Percentiles rank a stretch among this genome's conserved stretches.
These are phyloP conservation scores for Cladobotryum mycophilum DNA, from an alignment of 2,329 filamentous ascomycete species.

Conservation along the genomic window DNA sequence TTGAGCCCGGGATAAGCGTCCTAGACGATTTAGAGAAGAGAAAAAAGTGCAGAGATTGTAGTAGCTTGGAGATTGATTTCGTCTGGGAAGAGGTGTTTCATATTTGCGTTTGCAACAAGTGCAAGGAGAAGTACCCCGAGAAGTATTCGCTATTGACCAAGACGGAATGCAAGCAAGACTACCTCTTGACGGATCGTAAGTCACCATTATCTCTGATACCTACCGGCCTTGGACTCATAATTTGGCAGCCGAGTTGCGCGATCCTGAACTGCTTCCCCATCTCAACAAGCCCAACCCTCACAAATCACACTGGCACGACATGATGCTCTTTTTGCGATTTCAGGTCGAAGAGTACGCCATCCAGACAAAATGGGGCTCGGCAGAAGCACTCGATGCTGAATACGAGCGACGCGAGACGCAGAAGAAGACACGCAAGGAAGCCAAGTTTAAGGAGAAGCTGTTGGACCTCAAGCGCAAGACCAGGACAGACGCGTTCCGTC, in stretches of 20 bases:
- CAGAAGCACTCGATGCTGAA: conserved; percentile 80
- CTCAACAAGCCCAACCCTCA: conserved; percentile 88
- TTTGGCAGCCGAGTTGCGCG: conserved; percentile 71
- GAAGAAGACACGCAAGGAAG: conserved; percentile 80
- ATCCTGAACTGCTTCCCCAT: conserved; percentile 79
- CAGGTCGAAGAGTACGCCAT: conserved; percentile 95
- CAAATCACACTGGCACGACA: conserved; percentile 94
- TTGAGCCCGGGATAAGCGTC: conserved; percentile 80
- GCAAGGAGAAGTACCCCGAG: conserved; percentile 85
- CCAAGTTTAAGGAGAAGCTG: conserved; percentile 85
- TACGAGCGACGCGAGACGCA: conserved; percentile 73
- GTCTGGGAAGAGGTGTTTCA: conserved; percentile 85
- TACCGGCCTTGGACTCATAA: not conserved
- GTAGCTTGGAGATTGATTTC: conserved; percentile 81
- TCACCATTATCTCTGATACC: conserved; percentile 16
- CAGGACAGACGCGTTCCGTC: conserved; percentile 78
- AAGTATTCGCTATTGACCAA: conserved; percentile 95
- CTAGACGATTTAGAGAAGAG: conserved; percentile 56
- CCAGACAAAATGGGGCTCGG: conserved; percentile 80
- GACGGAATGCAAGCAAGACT: conserved; percentile 93
- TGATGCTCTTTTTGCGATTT: conserved; percentile 93
- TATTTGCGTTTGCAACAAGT: conserved; percentile 68
- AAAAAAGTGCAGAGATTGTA: conserved; percentile 79
- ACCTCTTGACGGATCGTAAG: conserved; percentile 84
- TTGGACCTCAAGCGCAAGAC: conserved; percentile 90